A percentile compares a stretch with the other conserved stretches of the same genome.
Evolutionary conservation across 257 asterid species (phyloP).

Genomic region (Cordia subcordata): DNA sequence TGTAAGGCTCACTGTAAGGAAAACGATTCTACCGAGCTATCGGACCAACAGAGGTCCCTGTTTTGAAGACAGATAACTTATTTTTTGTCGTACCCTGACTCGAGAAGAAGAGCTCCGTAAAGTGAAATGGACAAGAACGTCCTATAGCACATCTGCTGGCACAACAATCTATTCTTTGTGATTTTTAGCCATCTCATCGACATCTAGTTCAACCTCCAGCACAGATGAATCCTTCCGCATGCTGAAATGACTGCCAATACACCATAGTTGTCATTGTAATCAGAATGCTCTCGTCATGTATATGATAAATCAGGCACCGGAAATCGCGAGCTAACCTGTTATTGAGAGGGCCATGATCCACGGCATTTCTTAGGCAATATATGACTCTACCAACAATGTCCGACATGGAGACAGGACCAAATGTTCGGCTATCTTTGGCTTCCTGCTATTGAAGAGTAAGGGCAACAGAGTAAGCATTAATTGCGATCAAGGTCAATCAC

Average conservation of each 20-base stretch:
- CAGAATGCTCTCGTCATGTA: background rate
- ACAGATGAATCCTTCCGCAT: constrained; percentile 47
- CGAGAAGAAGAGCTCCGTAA: constrained; percentile 15
- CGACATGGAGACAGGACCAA: constrained; percentile 75
- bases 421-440: constrained; percentile 72
- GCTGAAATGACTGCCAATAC: constrained; percentile 44
- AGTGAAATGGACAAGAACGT: constrained; percentile 11
- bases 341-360: constrained; percentile 74
- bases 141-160: background rate
- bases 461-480: constrained; percentile 2
- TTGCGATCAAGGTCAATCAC: background rate
- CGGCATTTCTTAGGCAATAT: constrained; percentile 69
- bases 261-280: background rate
- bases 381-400: constrained; percentile 73
- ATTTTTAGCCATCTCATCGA: constrained; percentile 67
- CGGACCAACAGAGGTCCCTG: background rate
- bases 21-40: too few relatives aligned
- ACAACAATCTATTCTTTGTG: constrained; percentile 44
- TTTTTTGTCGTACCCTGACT: constrained; percentile 2
- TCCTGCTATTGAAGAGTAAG: constrained; percentile 44
- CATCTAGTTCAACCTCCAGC: constrained; percentile 77
- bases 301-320: background rate
- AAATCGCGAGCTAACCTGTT: constrained; percentile 48
- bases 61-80: constrained; percentile 1
- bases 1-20: too few relatives aligned